Base-by-base conservation (phyloP, 345 rosid genomes). In the Noccaea bulbosa region DNA sequence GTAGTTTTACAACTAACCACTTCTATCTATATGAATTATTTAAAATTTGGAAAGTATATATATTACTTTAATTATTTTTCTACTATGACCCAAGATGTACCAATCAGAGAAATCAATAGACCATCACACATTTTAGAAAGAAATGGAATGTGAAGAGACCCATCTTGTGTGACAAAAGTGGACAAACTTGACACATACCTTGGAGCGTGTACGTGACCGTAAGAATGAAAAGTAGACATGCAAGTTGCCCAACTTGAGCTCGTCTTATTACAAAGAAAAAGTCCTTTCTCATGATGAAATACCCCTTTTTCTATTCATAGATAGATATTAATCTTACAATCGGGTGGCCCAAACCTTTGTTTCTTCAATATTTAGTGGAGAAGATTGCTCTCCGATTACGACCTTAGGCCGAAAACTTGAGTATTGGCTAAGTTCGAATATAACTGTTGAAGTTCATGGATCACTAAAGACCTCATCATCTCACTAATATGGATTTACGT, bases 191-290 rank as follows among this genome's bases (percentile, higher is more conserved):
- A 38, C 38, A 56, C 71, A 65, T 73, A 73, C 66, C 44, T 65
- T 65, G 24, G 57, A 47, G 17, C 50, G 60, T 65, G 60, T 56
- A 55, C 57, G 44, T 63, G 76, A 53, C 65, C 67, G 54, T 58
- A 54, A 59, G 39, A 43, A 59, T 67, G 22, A 40, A 74, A 74
- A 67, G 72, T 66, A 59, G 72, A 58, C 34, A 58, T 66, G 22
- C 72, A 58, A 74, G 72, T 74, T 74, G 77, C 39, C 46, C 78
- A 58, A 66, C 67, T 74, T 74, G 78, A 67, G 14, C 47, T 67
- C 67, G 72, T 74, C 67, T 50, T 59, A 67, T 66, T 74, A 74
- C 47, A 16, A 58, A 65, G 49, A 65, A 44, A 40, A 65, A 59
- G 22, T 66, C 60, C 12, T 51, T 66, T 59, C 62, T 67, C 61